Percentiles rank a stretch among this genome's conserved stretches.
phyloP scores from a whole-genome alignment of 768 basidiomycete species.

The Daedaleopsis sinensis region DNA sequence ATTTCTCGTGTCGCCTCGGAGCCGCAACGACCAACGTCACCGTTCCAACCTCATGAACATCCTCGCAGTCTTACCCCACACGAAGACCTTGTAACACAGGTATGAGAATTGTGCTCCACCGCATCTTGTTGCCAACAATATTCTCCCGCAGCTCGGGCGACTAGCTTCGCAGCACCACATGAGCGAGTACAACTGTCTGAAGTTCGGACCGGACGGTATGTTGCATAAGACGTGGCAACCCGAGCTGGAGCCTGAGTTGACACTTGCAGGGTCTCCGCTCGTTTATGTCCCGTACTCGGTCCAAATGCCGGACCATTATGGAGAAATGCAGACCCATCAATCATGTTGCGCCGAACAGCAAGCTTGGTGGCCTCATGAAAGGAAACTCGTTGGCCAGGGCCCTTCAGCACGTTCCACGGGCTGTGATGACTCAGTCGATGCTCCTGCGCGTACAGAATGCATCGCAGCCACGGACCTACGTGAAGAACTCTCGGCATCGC shows the following conservation, averaged over 20 bases:
- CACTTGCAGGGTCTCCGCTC: constrained; percentile 52
- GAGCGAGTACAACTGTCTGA: constrained; percentile 71
- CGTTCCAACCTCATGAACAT: neutral
- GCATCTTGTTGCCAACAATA: neutral
- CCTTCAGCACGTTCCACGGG: neutral
- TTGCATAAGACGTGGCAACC: constrained; percentile 15
- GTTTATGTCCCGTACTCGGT: constrained; percentile 66
- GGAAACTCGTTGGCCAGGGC: neutral
- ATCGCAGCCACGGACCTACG: constrained; percentile 40
- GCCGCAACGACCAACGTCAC: neutral
- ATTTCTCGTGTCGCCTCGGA: constrained; percentile 16
- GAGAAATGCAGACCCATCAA: constrained; percentile 57
- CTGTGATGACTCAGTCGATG: neutral
- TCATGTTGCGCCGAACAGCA: constrained; percentile 36
- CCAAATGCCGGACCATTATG: constrained; percentile 59
- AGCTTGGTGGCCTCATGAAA: constrained; percentile 49
- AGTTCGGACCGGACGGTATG: constrained; percentile 55
- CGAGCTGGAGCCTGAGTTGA: neutral
- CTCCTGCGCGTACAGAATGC: neutral
- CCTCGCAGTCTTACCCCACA: neutral
- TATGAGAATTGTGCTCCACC: neutral
- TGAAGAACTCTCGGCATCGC: constrained; percentile 55
- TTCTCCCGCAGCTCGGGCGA: constrained; percentile 43
- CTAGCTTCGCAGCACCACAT: constrained; percentile 77
- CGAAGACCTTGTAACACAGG: constrained; percentile 14